Percentiles rank a stretch among this genome's conserved stretches.
These are phyloP conservation scores for Lecanicillium sp. DNA, from an alignment of 2,329 filamentous ascomycete species.

Conservation along the genomic window DNA sequence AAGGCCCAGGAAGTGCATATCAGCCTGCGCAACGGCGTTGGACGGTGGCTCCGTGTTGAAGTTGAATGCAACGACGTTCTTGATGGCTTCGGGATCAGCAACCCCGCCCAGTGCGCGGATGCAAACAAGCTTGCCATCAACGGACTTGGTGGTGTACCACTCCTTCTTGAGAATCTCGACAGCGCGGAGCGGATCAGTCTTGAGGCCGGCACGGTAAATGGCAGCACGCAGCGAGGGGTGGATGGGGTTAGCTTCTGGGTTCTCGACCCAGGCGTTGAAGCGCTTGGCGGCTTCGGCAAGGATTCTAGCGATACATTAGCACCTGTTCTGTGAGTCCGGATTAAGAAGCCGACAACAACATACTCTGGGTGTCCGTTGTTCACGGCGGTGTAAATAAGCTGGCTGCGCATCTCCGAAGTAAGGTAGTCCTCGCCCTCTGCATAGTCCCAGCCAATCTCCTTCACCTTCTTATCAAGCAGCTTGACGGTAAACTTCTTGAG, in stretches of 20 bases:
- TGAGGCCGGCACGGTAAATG: slow-evolving; percentile 73
- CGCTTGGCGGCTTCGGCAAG: slow-evolving; percentile 67
- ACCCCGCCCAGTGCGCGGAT: slow-evolving; percentile 69
- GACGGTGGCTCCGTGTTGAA: slow-evolving; percentile 55
- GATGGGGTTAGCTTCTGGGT: slow-evolving; percentile 60
- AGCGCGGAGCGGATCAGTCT: slow-evolving; percentile 56
- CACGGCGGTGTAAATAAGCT: slow-evolving; percentile 70
- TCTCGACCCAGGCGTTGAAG: slow-evolving; percentile 71
- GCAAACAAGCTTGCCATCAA: slow-evolving; percentile 86
- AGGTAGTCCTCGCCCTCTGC: slow-evolving; percentile 73
- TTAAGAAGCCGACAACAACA: slow-evolving; percentile 20
- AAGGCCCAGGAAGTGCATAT: slow-evolving; percentile 76
- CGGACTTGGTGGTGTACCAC: slow-evolving; percentile 71
- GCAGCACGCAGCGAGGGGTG: slow-evolving; percentile 74
- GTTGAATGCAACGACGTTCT: slow-evolving; percentile 67
- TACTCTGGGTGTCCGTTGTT: slow-evolving; percentile 68
- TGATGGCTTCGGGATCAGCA: slow-evolving; percentile 56
- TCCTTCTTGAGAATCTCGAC: slow-evolving; percentile 77
- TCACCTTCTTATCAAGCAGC: slow-evolving; percentile 66
- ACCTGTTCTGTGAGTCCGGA: background rate
- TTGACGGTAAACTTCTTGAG: slow-evolving; percentile 73
- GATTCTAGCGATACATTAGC: slow-evolving; percentile 37
- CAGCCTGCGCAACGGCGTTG: slow-evolving; percentile 70
- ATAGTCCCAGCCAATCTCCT: slow-evolving; percentile 81
- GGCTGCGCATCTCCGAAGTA: slow-evolving; percentile 71